A percentile compares a stretch with the other conserved stretches of the same genome.
These are phyloP conservation scores for Leccinum boreale DNA, from an alignment of 768 basidiomycete genomes.

Conservation along the genomic window DNA sequence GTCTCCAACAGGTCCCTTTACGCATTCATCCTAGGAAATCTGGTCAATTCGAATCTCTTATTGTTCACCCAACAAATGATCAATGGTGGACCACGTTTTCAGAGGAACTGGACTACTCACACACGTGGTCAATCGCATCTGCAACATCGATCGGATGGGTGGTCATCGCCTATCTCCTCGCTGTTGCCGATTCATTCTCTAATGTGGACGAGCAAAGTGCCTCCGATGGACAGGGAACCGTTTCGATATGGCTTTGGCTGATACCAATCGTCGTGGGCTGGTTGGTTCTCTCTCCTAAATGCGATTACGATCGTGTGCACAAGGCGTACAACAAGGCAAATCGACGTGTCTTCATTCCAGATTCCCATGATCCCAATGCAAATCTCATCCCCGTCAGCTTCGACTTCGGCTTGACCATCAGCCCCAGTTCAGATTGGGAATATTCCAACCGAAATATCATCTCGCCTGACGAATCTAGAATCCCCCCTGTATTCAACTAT, in stretches of 20 bases:
- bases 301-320: constrained; percentile 32
- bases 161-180: constrained; percentile 36
- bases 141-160: constrained; percentile 42
- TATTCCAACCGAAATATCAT: not conserved
- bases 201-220: constrained; percentile 19
- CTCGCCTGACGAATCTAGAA: constrained; percentile 24
- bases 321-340: constrained; percentile 15
- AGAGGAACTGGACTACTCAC: constrained; percentile 34
- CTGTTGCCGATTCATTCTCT: constrained; percentile 14
- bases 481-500: constrained; percentile 25
- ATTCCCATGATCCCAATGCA: not conserved
- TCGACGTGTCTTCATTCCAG: not conserved
- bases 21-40: constrained; percentile 24
- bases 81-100: constrained; percentile 39
- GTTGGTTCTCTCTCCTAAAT: constrained; percentile 40
- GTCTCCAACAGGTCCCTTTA: constrained; percentile 43
- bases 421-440: not conserved
- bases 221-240: constrained; percentile 37
- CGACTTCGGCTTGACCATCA: constrained; percentile 17
- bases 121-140: constrained; percentile 40
- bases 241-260: constrained; percentile 43
- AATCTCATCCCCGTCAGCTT: not conserved
- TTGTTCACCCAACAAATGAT: constrained; percentile 41
- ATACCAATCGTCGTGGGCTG: constrained; percentile 40
- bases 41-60: constrained; percentile 36